Evolutionary conservation across 495 filamentous ascomycete species (phyloP), one percentile per base, ranked within the genome.

Genomic region (Neurospora terricola): DNA sequence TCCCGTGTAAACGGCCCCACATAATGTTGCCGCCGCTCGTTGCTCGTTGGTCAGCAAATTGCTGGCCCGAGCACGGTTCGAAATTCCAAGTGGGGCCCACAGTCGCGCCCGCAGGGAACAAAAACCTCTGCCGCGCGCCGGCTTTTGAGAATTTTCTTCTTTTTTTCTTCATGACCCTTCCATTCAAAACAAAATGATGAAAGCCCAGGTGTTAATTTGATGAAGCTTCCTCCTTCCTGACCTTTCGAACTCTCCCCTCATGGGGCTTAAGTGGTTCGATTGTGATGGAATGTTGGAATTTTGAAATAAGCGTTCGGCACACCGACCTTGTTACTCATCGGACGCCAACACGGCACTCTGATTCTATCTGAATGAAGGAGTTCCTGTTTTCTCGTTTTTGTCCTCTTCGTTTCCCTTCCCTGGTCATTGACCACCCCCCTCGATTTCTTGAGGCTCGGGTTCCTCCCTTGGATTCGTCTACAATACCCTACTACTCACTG

Each of bases 301-400:
- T 86, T 99, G 96, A 99, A 88, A 93, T 91, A 87, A 89, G 96
- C 93, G 96, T 97, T 94, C 94, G 94, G 93, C 96, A 98, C 96
- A 97, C 87, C 79, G 85, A 91, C 90, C 94, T 97, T 97, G 93
- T 97, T 96, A 92, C 86, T 85, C 78, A 85, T 92, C 94, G 94
- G 91, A 97, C 95, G 96, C 94, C 88, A 92, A 90, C 87, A 92
- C 88, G 91, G 93, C 93, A 97, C 94, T 98, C 96, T 98, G 96
- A 98, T 80, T 79, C 73, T 69, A 75, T 79, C 78, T 84, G 78
- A 80, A 81, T 78, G 72, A 45, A 75, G 78, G 80, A 80, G 79
- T 77, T 69, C 69, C 71, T 76, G 59, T 74, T 39, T 2, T 70
- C 40, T 43, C 75, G 72, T 27, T 59, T 42, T 54, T 27, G n/a